These are phyloP conservation scores for Saccharomycopsis javanensis DNA, from an alignment of 805 yeast species.

Conservation along the genomic window DNA sequence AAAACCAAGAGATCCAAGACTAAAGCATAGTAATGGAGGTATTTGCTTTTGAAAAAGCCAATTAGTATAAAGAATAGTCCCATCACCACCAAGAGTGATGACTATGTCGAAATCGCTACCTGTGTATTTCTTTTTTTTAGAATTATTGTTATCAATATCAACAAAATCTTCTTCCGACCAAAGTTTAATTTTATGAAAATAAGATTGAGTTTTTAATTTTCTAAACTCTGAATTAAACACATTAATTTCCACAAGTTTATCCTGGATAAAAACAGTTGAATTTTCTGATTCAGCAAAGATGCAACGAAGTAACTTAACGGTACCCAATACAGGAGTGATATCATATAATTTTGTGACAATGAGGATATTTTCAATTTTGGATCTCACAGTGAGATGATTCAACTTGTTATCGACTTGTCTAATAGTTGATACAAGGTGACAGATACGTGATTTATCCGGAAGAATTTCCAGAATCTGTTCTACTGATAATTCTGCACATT, in stretches of 20 bases:
- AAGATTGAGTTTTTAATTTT: not conserved
- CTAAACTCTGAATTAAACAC: slow-evolving; percentile 27
- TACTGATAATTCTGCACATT: not conserved
- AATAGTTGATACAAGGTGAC: slow-evolving; percentile 24
- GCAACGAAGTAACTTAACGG: slow-evolving; percentile 21
- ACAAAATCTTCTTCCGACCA: slow-evolving; percentile 33
- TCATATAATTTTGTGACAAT: slow-evolving; percentile 27
- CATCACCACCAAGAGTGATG: slow-evolving; percentile 92
- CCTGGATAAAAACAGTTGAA: slow-evolving; percentile 39
- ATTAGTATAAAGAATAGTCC: slow-evolving; percentile 85
- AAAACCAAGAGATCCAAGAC: slow-evolving; percentile 88
- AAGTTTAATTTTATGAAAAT: slow-evolving; percentile 21
- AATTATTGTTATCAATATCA: not conserved
- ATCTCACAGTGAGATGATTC: slow-evolving; percentile 24
- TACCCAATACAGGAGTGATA: slow-evolving; percentile 25
- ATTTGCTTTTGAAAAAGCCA: slow-evolving; percentile 75
- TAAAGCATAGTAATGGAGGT: slow-evolving; percentile 86
- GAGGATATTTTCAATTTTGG: slow-evolving; percentile 23
- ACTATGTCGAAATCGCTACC: slow-evolving; percentile 59
- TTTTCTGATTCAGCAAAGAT: slow-evolving; percentile 25
- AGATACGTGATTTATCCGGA: slow-evolving; percentile 6
- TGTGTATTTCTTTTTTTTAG: slow-evolving; percentile 14
- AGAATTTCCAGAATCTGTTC: not conserved
- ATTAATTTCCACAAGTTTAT: slow-evolving; percentile 21
- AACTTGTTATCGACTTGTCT: slow-evolving; percentile 26